Base-by-base conservation (phyloP, 2,329 filamentous ascomycete genomes). In the Mycosphaerella sp. region DNA sequence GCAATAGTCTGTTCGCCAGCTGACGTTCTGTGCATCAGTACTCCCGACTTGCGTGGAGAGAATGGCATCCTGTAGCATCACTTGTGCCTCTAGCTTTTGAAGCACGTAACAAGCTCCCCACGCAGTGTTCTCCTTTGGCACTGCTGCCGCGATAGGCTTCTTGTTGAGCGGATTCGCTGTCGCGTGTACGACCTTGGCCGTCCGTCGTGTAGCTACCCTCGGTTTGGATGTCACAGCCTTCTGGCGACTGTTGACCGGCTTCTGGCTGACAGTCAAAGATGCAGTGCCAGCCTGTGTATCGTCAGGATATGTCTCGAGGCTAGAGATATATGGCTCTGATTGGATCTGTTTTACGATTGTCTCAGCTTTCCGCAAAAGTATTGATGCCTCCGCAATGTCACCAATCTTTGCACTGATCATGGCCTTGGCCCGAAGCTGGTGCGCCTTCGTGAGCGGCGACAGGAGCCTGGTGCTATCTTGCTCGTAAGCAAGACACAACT, bases 401-500 rank as follows among this genome's bases (percentile, higher is more conserved):
- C 58, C 59, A 45, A 60, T 55, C 47, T 62, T 61, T 11, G 34
- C 40, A 21, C 55, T 47, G n/a, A 67, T 32, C 6, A 41, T 47
- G 3, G 60, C 64, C 51, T 58, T 61, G 4, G 63, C 64, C 29
- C 52, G 41, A n/a, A 57, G 23, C n/a, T 46, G 55, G 34, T 65
- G 61, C 4, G 63, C 54, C 12, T 45, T 51, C 11, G 53, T 52
- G 36, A 64, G 41, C 1, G 51, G 48, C 10, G 59, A 42, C 9
- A 44, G 29, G 8, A 31, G 3, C n/a, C 32, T 40, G 14, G 45
- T 43, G 9, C 45, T n/a, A 34, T 56, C 50, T 23, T 36, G 32
- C 11, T 58, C 53, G 40, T 54, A 53, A 23, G 56, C 56, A 11
- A 69, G 54, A 42, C 62, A 65, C 5, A 69, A 54, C 44, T 67